A percentile compares a stretch with the other conserved stretches of the same genome.
phyloP scores from a whole-genome alignment of 1,139 yeast species.

The Yamadazyma dendronema region DNA sequence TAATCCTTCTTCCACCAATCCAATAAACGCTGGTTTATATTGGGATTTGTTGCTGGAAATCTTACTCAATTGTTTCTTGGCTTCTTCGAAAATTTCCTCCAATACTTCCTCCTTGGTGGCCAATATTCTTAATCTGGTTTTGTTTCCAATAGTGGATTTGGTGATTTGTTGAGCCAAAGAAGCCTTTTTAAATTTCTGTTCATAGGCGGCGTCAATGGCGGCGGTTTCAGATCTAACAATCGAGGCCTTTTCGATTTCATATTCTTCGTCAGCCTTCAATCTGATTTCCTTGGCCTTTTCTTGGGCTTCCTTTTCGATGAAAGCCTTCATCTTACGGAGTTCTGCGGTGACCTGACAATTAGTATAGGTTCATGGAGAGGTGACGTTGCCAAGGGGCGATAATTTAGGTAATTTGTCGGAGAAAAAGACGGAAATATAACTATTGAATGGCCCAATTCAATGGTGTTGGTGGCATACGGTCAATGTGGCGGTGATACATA shows the following conservation, averaged over 20 bases:
- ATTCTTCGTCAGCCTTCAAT: slow-evolving; percentile 96
- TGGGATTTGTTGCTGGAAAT: slow-evolving; percentile 47
- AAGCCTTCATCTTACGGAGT: slow-evolving; percentile 96
- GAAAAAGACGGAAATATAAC: neutral
- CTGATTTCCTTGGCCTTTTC: slow-evolving; percentile 97
- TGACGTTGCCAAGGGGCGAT: too few species aligned
- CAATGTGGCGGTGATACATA: slow-evolving; percentile 27
- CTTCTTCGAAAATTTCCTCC: slow-evolving; percentile 68
- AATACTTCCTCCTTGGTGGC: slow-evolving; percentile 83
- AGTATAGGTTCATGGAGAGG: slow-evolving; percentile 5
- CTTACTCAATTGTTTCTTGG: slow-evolving; percentile 59
- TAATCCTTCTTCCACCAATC: slow-evolving; percentile 82
- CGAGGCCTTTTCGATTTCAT: slow-evolving; percentile 94
- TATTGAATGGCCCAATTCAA: too few species aligned
- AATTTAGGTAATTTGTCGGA: too few species aligned
- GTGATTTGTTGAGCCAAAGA: slow-evolving; percentile 91
- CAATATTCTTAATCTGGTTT: slow-evolving; percentile 87
- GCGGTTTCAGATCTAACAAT: slow-evolving; percentile 91
- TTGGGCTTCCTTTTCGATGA: slow-evolving; percentile 97
- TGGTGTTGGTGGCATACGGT: too few species aligned
- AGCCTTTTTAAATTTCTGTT: slow-evolving; percentile 85
- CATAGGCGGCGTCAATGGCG: slow-evolving; percentile 78
- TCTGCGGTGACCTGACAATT: slow-evolving; percentile 78
- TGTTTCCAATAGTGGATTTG: slow-evolving; percentile 92
- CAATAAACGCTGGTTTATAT: slow-evolving; percentile 69